Base-by-base conservation (phyloP, 78 protist species). In the Dictyostelium citrinum region DNA sequence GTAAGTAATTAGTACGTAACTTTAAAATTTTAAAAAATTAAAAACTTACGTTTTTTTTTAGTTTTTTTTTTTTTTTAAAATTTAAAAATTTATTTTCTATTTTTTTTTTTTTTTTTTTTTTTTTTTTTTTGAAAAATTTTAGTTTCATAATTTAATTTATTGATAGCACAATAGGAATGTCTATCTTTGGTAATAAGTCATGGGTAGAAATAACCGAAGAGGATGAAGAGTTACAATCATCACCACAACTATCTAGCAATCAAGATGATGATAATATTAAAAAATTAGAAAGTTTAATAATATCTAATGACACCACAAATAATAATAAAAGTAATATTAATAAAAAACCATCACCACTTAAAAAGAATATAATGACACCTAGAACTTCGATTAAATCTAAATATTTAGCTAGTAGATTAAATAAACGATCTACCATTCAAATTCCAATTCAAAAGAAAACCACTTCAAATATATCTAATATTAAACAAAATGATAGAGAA, bases 131-230 rank as follows among this genome's bases (percentile, higher is more conserved):
- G 2, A 4, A 39, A 39, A 39, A 5, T 39, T 43, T 43, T 43
- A 43, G 9, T 5, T 55, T 55, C 64, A 55, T 14, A 14, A 16
- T 49, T 49, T 49, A 20, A 55, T 14, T 20, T 55, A 14, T 20
- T 14, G 16, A 16, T 49, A 49, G 17, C 9, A 17, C 5, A 55
- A 64, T 64, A 64, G 27, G 4, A 75, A 80, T 80, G 84, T 80
- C 84, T n/a, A 29, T 80, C 16, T 80, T 80, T 80, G 84, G 70
- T 11, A 55, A 29, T 78, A 41, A 80, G 5, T 55, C 84, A 55
- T 80, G 84, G 84, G 29, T 27, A 17, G 84, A 80, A 12, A 31
- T 80, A 49, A 55, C 72, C 0, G 84, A 80, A 55, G 84, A 80
- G 22, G 84, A 80, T 20, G 84, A 80, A 16, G 67, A 46, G 20